phyloP scores from a whole-genome alignment of 306 rosid species.

The Inga leiocalycina region DNA sequence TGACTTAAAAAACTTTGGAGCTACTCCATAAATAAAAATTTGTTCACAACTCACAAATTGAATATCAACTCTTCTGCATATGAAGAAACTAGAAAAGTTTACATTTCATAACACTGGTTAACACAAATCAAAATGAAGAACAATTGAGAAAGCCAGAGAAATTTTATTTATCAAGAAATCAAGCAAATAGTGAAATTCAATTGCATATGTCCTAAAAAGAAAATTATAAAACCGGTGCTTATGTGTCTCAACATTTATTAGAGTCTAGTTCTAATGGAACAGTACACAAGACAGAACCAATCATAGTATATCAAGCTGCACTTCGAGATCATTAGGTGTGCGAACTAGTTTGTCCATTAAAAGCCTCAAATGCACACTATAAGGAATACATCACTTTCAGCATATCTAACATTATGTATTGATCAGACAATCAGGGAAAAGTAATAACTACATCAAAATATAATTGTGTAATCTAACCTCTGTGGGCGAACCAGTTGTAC shows the following conservation, averaged over 20 bases:
- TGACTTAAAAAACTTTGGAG: background rate
- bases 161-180: background rate
- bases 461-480: no score
- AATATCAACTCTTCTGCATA: slow-evolving; percentile 7
- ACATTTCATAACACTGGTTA: slow-evolving; percentile 3
- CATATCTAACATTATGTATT: background rate
- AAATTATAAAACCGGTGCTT: background rate
- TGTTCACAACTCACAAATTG: background rate
- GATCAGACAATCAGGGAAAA: no score
- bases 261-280: no score
- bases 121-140: slow-evolving; percentile 16
- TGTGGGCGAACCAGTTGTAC: no score
- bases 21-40: slow-evolving; percentile 22
- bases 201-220: background rate
- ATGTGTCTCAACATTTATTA: background rate
- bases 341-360: no score
- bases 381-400: no score
- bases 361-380: no score
- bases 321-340: background rate
- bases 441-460: no score
- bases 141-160: background rate
- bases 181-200: background rate
- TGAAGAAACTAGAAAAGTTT: slow-evolving; percentile 22
- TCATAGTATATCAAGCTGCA: no score
- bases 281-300: no score